These are phyloP conservation scores for Fusarium sp. DNA, from an alignment of 2,329 filamentous ascomycete genomes.

Conservation along the genomic window DNA sequence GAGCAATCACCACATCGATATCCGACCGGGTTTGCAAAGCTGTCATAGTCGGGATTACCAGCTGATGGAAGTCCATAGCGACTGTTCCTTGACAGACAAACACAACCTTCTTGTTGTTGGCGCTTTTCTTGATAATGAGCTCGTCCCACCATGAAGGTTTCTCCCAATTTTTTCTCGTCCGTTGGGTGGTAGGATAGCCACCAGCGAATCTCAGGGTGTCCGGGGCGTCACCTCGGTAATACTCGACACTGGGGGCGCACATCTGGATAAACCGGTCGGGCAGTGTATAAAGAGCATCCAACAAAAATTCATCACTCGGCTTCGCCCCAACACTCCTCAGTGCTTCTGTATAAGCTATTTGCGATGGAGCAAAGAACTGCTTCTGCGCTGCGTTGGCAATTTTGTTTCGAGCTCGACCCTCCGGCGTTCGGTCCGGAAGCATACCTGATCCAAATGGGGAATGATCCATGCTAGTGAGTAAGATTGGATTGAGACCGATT, in stretches of 20 bases:
- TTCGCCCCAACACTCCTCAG: background rate
- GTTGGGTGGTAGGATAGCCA: background rate
- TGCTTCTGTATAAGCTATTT: background rate
- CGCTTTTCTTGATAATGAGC: background rate
- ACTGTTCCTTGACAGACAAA: constrained; percentile 13
- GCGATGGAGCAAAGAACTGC: background rate
- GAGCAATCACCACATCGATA: background rate
- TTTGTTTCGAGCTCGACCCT: background rate
- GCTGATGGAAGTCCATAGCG: constrained; percentile 10
- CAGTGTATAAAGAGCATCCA: constrained; percentile 1
- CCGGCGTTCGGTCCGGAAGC: background rate
- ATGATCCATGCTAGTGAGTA: constrained; percentile 11
- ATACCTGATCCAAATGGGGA: constrained; percentile 12
- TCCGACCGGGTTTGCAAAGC: background rate
- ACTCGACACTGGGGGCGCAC: constrained; percentile 9
- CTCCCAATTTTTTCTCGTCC: background rate
- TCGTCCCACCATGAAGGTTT: background rate
- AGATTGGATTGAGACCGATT: constrained; percentile 8
- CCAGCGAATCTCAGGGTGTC: constrained; percentile 1
- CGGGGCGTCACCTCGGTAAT: constrained; percentile 2
- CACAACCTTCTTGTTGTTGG: background rate
- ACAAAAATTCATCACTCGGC: constrained; percentile 3
- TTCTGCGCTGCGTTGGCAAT: constrained; percentile 1
- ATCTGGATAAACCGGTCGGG: constrained; percentile 6
- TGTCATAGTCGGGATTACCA: constrained; percentile 1